Conservation (phyloP, 768 basidiomycete genomes). For the Mycena metata region DNA sequence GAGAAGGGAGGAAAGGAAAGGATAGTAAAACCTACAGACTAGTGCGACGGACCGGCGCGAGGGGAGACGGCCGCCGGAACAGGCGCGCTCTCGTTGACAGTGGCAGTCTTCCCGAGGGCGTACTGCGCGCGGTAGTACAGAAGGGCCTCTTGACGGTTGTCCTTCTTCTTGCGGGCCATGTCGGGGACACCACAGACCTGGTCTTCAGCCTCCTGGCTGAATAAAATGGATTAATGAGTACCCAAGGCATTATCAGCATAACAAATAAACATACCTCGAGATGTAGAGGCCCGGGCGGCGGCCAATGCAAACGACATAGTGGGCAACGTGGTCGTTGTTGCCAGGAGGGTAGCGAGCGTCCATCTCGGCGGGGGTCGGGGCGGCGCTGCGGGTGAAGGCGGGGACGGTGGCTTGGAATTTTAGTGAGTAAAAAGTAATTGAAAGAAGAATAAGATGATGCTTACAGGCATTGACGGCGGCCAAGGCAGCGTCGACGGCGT, state of each 20-base stretch:
- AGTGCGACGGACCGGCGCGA: too few relatives aligned
- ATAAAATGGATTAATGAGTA: too few relatives aligned
- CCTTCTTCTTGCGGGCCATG: background rate
- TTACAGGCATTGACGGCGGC: too few relatives aligned
- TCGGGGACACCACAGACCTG: background rate
- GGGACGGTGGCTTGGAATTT: background rate
- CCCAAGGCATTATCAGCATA: too few relatives aligned
- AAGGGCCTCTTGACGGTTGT: background rate
- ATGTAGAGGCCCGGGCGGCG: conserved; percentile 7
- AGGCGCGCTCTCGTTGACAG: background rate
- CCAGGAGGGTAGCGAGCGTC: background rate
- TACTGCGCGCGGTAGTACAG: background rate
- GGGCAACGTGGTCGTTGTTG: background rate
- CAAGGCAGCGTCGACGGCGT: background rate
- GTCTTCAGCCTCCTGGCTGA: background rate
- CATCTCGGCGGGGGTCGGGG: background rate
- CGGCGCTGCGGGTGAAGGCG: background rate
- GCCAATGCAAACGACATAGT: conserved; percentile 14
- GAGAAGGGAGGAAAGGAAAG: too few relatives aligned
- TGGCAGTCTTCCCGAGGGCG: too few relatives aligned
- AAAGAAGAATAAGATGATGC: too few relatives aligned
- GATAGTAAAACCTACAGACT: too few relatives aligned
- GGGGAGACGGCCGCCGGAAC: too few relatives aligned
- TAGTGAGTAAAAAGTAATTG: too few relatives aligned
- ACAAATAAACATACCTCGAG: background rate